Conservation (phyloP, 257 asterid genomes). For the Vinca minor region DNA sequence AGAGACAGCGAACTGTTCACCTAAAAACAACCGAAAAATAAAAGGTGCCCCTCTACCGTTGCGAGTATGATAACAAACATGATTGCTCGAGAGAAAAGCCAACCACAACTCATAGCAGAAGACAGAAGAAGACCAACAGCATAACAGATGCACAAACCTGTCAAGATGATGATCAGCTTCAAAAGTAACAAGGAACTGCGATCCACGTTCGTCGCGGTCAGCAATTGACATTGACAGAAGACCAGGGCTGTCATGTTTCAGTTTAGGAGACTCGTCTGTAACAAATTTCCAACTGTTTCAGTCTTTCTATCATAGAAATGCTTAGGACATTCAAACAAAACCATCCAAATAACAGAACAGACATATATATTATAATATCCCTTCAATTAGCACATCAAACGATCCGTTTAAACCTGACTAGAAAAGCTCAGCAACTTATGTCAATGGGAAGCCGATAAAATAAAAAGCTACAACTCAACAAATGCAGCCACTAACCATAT, state of each 20-base stretch:
- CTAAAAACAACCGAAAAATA: not conserved
- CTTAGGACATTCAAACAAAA: not conserved
- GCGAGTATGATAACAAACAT: not conserved
- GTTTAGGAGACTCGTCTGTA: slow-evolving; percentile 75
- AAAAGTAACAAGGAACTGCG: slow-evolving; percentile 69
- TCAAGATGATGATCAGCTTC: slow-evolving; percentile 92
- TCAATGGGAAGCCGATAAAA: not conserved
- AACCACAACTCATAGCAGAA: not conserved
- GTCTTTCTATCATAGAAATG: not conserved
- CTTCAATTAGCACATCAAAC: slow-evolving; percentile 12
- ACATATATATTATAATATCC: not conserved
- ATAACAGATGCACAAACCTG: slow-evolving; percentile 37
- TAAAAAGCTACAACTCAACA: not conserved
- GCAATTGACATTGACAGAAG: slow-evolving; percentile 86
- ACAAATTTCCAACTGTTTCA: slow-evolving; percentile 4
- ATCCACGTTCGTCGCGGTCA: slow-evolving; percentile 85
- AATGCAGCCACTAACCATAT: not conserved
- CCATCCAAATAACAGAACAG: not conserved
- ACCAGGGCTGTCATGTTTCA: slow-evolving; percentile 82
- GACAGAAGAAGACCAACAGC: not conserved
- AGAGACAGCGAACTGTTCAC: not conserved
- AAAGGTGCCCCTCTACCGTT: too few relatives aligned
- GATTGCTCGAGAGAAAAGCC: not conserved
- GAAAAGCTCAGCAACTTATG: not conserved
- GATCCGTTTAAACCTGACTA: not conserved